phyloP scores from a whole-genome alignment of 768 basidiomycete genomes.

The Termitomyces sp. region DNA sequence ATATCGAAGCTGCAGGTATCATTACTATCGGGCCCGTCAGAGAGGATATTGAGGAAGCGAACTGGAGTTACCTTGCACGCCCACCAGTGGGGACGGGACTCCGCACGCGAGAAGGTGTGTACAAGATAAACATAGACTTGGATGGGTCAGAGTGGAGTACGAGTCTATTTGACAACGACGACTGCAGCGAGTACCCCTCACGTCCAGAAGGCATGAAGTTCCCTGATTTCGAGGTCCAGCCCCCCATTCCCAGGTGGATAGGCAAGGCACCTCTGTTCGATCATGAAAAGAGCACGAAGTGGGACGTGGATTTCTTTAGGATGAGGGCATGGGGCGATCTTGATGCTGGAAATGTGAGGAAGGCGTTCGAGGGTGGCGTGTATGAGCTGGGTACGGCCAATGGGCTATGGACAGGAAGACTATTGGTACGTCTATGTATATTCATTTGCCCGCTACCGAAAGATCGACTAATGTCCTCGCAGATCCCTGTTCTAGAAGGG shows the following conservation, averaged over 20 bases:
- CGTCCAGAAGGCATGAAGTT: not conserved
- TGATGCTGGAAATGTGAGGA: conserved; percentile 1
- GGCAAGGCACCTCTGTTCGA: conserved; percentile 9
- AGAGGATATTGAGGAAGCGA: conserved; percentile 56
- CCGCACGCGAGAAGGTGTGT: not conserved
- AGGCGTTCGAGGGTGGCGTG: conserved; percentile 9
- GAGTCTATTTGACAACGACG: not conserved
- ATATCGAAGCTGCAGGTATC: conserved; percentile 16
- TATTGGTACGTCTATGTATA: conserved; percentile 40
- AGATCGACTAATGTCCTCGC: not conserved
- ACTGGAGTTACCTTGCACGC: conserved; percentile 28
- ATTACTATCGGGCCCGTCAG: conserved; percentile 36
- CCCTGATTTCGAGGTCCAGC: not conserved
- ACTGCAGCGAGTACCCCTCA: not conserved
- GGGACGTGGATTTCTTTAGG: conserved; percentile 51
- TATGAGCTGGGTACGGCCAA: conserved; percentile 43
- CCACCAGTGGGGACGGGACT: conserved; percentile 16
- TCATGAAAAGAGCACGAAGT: conserved; percentile 24
- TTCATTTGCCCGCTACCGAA: not conserved
- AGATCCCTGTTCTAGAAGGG: conserved; percentile 19
- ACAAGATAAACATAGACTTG: not conserved
- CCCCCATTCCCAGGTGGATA: conserved; percentile 4
- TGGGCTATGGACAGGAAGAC: conserved; percentile 53
- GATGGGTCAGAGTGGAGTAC: not conserved
- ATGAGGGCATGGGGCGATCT: conserved; percentile 32